Percentiles rank a stretch among this genome's conserved stretches.
phyloP scores from a whole-genome alignment of 352 stramenopile genomes.

The Pythium grandisporangium region DNA sequence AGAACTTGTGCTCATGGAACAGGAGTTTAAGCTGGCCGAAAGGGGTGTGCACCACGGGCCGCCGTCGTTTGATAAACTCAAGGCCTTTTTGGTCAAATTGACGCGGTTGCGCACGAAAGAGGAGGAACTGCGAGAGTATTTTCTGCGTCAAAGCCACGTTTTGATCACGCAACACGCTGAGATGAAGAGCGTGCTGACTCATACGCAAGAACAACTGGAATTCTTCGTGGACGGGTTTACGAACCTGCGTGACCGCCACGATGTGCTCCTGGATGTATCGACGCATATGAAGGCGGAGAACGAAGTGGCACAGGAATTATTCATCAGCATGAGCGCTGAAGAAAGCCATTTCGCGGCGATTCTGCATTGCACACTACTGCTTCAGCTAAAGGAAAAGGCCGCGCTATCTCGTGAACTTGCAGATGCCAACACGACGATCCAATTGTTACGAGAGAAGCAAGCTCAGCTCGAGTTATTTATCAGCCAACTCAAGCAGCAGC shows the following conservation, averaged over 20 bases:
- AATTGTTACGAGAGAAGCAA: conserved; percentile 20
- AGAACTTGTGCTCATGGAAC: conserved; percentile 37
- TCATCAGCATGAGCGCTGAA: conserved; percentile 44
- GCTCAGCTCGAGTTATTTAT: conserved; percentile 25
- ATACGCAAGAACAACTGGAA: conserved; percentile 53
- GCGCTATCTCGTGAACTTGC: conserved; percentile 17
- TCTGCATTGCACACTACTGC: conserved; percentile 28
- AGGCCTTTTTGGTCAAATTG: conserved; percentile 54
- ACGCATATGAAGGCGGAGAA: conserved; percentile 50
- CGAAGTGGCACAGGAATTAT: conserved; percentile 43
- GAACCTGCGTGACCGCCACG: conserved; percentile 53
- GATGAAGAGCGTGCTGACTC: conserved; percentile 51
- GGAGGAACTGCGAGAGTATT: conserved; percentile 35
- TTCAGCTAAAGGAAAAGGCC: conserved; percentile 29
- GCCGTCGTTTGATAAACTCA: conserved; percentile 70
- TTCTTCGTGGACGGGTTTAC: conserved; percentile 77
- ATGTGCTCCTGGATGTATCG: conserved; percentile 42
- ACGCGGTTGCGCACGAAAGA: conserved; percentile 51
- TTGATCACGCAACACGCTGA: conserved; percentile 37
- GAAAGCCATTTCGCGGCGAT: conserved; percentile 49
- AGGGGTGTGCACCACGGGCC: conserved; percentile 38
- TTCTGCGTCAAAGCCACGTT: conserved; percentile 38
- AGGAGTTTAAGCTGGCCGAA: conserved; percentile 53
- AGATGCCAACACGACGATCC: conserved; percentile 15
- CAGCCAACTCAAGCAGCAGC: conserved; percentile 32